Percentiles rank a stretch among this genome's conserved stretches.
Conservation (phyloP, 148 eudicot species). For the Rhododendron ovatum region DNA sequence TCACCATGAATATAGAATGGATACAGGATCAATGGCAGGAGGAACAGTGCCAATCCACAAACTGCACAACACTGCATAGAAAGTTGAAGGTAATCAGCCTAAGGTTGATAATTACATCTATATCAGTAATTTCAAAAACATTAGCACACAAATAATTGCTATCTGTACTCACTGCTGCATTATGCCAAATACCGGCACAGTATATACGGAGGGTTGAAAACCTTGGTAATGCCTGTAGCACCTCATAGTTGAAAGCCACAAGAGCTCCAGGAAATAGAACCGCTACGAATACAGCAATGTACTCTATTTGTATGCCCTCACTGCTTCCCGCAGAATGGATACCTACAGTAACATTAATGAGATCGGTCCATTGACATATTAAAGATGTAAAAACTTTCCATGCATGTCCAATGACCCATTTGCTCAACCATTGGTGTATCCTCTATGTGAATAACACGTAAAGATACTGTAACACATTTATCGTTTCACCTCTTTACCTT, state of each 20-base stretch:
- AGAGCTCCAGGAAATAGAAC: slow-evolving; percentile 87
- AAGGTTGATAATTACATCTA: slow-evolving; percentile 5
- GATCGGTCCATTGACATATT: slow-evolving; percentile 15
- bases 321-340: slow-evolving; percentile 46
- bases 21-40: slow-evolving; percentile 60
- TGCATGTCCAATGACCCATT: slow-evolving; percentile 4
- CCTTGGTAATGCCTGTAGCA: slow-evolving; percentile 53
- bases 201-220: slow-evolving; percentile 72
- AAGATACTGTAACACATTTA: too few species aligned
- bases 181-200: slow-evolving; percentile 98
- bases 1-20: slow-evolving; percentile 71
- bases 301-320: slow-evolving; percentile 85
- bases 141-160: neutral
- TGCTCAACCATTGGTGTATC: neutral
- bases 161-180: slow-evolving; percentile 67
- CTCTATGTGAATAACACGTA: neutral
- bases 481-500: neutral
- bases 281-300: slow-evolving; percentile 78
- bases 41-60: slow-evolving; percentile 68
- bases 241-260: slow-evolving; percentile 74
- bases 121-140: neutral
- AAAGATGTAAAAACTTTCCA: slow-evolving; percentile 3
- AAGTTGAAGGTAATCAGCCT: slow-evolving; percentile 20
- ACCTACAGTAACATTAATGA: slow-evolving; percentile 40
- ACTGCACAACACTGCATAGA: slow-evolving; percentile 66